These are phyloP conservation scores for Beauveria varroae DNA, from an alignment of 2,329 filamentous ascomycete genomes.

Conservation along the genomic window DNA sequence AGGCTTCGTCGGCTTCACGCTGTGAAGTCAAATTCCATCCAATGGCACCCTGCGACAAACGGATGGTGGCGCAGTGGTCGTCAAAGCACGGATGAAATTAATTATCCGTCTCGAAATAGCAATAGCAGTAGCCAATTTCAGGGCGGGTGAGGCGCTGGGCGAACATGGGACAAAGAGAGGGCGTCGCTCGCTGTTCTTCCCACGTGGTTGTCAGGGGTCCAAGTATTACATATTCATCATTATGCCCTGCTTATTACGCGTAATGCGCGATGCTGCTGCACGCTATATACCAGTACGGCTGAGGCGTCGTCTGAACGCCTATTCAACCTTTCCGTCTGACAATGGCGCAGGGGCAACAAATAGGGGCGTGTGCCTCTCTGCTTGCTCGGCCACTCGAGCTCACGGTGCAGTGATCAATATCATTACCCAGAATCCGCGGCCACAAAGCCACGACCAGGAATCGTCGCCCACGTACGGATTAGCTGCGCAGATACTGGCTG, in stretches of 20 bases:
- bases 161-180: background rate
- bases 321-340: background rate
- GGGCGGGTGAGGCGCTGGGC: background rate
- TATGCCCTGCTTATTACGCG: background rate
- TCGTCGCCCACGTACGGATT: background rate
- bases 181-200: background rate
- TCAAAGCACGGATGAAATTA: too few relatives aligned
- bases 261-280: background rate
- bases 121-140: background rate
- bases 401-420: too few relatives aligned
- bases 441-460: too few relatives aligned
- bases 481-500: background rate
- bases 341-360: constrained; percentile 3
- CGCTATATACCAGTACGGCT: background rate
- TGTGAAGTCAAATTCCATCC: too few relatives aligned
- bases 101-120: background rate
- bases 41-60: too few relatives aligned
- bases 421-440: too few relatives aligned
- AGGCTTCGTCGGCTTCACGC: too few relatives aligned
- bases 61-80: too few relatives aligned
- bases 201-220: constrained; percentile 7
- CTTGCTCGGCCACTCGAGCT: too few relatives aligned
- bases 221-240: background rate
- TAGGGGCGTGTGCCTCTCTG: background rate
- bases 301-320: background rate